Percentiles rank a stretch among this genome's conserved stretches.
These are phyloP conservation scores for Panaeolus papilionaceus DNA, from an alignment of 768 basidiomycete species.

Conservation along the genomic window DNA sequence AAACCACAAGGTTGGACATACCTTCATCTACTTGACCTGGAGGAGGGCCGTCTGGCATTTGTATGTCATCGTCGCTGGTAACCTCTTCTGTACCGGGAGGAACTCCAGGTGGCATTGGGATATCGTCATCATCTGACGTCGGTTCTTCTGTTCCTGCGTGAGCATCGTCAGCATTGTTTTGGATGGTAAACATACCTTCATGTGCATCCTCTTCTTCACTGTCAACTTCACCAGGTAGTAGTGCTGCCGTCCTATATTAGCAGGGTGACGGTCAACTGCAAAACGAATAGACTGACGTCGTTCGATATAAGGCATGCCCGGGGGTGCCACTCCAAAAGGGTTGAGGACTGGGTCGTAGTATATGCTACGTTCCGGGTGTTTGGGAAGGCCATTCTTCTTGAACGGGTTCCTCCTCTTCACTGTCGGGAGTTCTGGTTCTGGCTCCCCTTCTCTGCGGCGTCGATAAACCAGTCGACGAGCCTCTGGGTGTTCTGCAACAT, in stretches of 20 bases:
- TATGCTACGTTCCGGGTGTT: constrained; percentile 90
- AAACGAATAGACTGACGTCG: constrained; percentile 61
- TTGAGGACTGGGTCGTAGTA: constrained; percentile 96
- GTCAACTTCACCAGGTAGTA: constrained; percentile 65
- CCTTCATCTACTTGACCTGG: constrained; percentile 40
- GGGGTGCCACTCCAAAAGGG: constrained; percentile 91
- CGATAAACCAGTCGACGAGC: constrained; percentile 85
- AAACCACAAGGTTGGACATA: neutral
- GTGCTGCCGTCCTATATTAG: constrained; percentile 46
- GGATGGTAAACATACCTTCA: constrained; percentile 33
- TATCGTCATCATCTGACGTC: constrained; percentile 55
- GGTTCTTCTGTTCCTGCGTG: constrained; percentile 18
- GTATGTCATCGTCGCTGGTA: constrained; percentile 83
- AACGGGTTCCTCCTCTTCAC: constrained; percentile 73
- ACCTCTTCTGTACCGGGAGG: constrained; percentile 60
- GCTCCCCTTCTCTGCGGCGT: constrained; percentile 52
- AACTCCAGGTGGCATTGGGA: constrained; percentile 68
- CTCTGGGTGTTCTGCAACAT: constrained; percentile 92
- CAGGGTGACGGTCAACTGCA: neutral
- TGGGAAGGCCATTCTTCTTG: constrained; percentile 83
- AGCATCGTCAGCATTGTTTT: neutral
- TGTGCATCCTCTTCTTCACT: constrained; percentile 59
- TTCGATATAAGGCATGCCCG: constrained; percentile 96
- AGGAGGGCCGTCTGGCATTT: constrained; percentile 87
- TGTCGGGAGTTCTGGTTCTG: constrained; percentile 44